Percentiles rank a stretch among this genome's conserved stretches.
Evolutionary conservation across 345 rosid species (phyloP).

Genomic region (Euclidium syriacum): DNA sequence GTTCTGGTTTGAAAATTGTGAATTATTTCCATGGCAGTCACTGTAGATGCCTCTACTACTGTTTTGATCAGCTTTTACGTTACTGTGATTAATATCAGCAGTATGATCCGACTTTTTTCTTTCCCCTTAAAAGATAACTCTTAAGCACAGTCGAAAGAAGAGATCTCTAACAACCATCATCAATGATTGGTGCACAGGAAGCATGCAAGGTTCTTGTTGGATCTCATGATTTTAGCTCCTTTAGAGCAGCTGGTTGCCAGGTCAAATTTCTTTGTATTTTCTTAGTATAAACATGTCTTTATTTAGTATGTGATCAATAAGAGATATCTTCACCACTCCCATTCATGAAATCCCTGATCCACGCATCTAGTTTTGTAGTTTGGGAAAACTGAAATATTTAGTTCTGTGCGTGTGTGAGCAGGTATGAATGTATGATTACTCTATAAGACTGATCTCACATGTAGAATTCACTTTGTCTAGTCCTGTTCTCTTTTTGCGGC

Average conservation of each 20-base stretch:
- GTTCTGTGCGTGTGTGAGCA: not conserved
- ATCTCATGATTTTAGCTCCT: slow-evolving; percentile 89
- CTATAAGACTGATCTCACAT: not conserved
- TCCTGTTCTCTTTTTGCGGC: not conserved
- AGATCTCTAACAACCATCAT: not conserved
- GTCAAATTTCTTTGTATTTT: slow-evolving; percentile 31
- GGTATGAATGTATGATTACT: not conserved
- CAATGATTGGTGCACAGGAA: slow-evolving; percentile 49
- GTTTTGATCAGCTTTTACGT: not conserved
- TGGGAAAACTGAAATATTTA: not conserved
- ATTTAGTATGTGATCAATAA: slow-evolving; percentile 3
- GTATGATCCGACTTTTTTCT: not conserved
- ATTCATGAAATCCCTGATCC: not conserved
- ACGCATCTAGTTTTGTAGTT: not conserved
- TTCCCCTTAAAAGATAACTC: not conserved
- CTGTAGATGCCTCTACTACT: slow-evolving; percentile 62
- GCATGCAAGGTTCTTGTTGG: slow-evolving; percentile 92
- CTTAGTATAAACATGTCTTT: not conserved
- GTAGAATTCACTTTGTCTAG: not conserved
- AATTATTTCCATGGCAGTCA: slow-evolving; percentile 7
- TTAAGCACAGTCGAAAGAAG: not conserved
- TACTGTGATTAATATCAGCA: not conserved
- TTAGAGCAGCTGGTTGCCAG: slow-evolving; percentile 93
- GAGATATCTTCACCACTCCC: not conserved
- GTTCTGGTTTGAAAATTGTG: not conserved